phyloP scores from a whole-genome alignment of 2,329 filamentous ascomycete genomes.

The Aureobasidium namibiae region DNA sequence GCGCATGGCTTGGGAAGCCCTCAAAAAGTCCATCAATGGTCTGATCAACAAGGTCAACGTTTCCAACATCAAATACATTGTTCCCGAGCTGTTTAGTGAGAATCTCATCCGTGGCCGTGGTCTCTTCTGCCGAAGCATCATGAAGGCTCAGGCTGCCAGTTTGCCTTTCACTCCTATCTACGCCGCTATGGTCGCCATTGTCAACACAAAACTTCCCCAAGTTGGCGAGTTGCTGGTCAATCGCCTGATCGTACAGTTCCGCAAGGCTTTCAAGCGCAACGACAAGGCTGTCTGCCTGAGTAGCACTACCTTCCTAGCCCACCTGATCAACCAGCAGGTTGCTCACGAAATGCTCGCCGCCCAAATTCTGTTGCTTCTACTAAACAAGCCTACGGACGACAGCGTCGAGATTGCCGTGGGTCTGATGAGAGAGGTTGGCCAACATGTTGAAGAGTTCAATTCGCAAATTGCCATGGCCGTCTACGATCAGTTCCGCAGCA shows the following conservation, averaged over 20 bases:
- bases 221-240: constrained; percentile 86
- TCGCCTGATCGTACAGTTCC: constrained; percentile 81
- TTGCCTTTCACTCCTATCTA: constrained; percentile 95
- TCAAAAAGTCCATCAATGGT: constrained; percentile 98
- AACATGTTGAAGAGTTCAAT: constrained; percentile 94
- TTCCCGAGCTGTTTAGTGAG: constrained; percentile 90
- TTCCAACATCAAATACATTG: constrained; percentile 94
- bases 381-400: constrained; percentile 94
- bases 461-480: constrained; percentile 77
- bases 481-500: constrained; percentile 92
- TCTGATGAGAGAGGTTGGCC: constrained; percentile 84
- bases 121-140: constrained; percentile 89
- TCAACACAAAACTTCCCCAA: constrained; percentile 94
- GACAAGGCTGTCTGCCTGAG: constrained; percentile 94
- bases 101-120: constrained; percentile 87
- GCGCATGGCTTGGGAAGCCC: constrained; percentile 96
- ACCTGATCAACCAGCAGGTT: constrained; percentile 93
- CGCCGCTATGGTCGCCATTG: constrained; percentile 88
- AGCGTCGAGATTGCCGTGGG: constrained; percentile 96
- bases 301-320: constrained; percentile 88
- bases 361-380: constrained; percentile 81
- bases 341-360: constrained; percentile 88
- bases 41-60: constrained; percentile 99
- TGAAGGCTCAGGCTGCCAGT: constrained; percentile 96
- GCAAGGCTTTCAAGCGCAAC: constrained; percentile 91